These are phyloP conservation scores for Cercospora brassicicola DNA, from an alignment of 2,329 filamentous ascomycete species.

Conservation along the genomic window DNA sequence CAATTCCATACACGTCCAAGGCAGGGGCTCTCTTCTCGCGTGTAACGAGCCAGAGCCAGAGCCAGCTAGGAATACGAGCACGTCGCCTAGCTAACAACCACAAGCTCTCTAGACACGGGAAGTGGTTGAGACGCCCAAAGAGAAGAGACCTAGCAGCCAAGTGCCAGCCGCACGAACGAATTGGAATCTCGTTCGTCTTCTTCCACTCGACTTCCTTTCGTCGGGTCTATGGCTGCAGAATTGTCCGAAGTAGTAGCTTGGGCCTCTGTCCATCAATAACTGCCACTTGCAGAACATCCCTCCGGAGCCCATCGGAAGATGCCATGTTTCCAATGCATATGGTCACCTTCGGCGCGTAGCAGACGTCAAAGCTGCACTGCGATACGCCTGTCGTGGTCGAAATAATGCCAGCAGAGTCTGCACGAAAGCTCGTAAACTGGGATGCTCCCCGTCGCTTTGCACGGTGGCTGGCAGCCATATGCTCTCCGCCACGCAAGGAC, in stretches of 20 bases:
- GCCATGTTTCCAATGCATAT: background rate
- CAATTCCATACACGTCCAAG: background rate
- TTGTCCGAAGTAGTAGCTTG: background rate
- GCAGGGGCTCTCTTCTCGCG: background rate
- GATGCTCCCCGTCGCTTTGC: conserved; percentile 3
- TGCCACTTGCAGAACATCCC: background rate
- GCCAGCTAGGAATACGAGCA: background rate
- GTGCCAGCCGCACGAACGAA: too few species aligned
- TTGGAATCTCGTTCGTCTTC: background rate
- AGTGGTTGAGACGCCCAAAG: background rate
- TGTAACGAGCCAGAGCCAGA: background rate
- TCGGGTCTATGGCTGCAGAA: background rate
- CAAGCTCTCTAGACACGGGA: background rate
- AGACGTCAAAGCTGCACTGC: background rate
- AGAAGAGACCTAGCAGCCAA: too few species aligned
- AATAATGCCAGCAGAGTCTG: background rate
- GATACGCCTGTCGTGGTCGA: background rate
- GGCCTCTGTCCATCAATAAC: background rate
- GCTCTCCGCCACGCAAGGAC: conserved; percentile 9
- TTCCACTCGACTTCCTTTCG: background rate
- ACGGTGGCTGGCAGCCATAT: background rate
- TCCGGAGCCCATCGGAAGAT: background rate
- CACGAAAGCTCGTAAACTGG: background rate
- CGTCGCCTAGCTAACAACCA: background rate
- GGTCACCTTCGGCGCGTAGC: background rate